Percentiles rank a stretch among this genome's conserved stretches.
Evolutionary conservation across 768 basidiomycete species (phyloP).

Genomic region (Agrocybe chaxingu): DNA sequence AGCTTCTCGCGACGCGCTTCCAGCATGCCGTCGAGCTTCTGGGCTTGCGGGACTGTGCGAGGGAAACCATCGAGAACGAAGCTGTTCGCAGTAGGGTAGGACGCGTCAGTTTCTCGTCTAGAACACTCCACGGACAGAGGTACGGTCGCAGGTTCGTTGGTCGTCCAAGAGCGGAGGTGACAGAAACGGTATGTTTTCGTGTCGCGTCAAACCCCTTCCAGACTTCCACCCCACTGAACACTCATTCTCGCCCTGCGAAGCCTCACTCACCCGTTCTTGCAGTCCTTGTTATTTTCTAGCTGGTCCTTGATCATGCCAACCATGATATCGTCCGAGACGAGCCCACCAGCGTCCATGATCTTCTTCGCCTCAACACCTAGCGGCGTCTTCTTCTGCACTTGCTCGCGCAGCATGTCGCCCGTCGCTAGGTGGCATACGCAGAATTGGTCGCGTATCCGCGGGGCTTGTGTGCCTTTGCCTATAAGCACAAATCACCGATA

Average conservation of each 20-base stretch:
- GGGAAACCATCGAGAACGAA: slow-evolving; percentile 99
- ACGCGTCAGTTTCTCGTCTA: slow-evolving; percentile 15
- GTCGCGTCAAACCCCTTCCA: not conserved
- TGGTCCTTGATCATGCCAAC: slow-evolving; percentile 97
- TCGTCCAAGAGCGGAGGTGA: not conserved
- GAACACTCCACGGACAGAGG: not conserved
- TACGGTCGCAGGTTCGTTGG: not conserved
- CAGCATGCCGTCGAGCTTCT: slow-evolving; percentile 95
- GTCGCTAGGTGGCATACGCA: slow-evolving; percentile 98
- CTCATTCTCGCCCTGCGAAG: not conserved
- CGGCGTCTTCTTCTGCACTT: slow-evolving; percentile 82
- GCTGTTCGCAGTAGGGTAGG: slow-evolving; percentile 37
- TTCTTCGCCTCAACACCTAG: slow-evolving; percentile 94
- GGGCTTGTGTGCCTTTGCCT: slow-evolving; percentile 99
- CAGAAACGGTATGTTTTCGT: not conserved
- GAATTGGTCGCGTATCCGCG: slow-evolving; percentile 86
- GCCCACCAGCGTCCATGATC: slow-evolving; percentile 95
- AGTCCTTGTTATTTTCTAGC: slow-evolving; percentile 86
- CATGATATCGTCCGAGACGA: slow-evolving; percentile 96
- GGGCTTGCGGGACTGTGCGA: slow-evolving; percentile 92
- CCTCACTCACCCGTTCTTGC: slow-evolving; percentile 87
- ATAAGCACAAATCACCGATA: slow-evolving; percentile 3
- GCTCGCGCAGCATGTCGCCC: slow-evolving; percentile 97
- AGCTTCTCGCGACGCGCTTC: slow-evolving; percentile 78
- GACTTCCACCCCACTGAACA: not conserved